Percentiles rank a stretch among this genome's conserved stretches.
These are phyloP conservation scores for Globisporangium cylindrosporum DNA, from an alignment of 352 stramenopile genomes.

Conservation along the genomic window DNA sequence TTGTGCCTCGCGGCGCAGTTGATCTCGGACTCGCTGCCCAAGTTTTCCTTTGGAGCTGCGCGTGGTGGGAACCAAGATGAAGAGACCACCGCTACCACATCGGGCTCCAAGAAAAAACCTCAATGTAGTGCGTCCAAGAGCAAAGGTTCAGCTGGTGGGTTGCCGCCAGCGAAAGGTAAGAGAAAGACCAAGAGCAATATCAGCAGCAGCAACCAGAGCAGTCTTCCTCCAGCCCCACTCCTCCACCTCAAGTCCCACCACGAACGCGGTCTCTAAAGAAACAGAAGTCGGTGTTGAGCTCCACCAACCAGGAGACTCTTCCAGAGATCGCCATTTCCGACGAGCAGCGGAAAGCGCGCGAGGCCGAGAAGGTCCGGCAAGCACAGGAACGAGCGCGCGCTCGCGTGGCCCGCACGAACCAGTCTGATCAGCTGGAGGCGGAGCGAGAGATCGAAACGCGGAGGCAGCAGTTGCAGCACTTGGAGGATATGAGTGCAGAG, in stretches of 20 bases:
- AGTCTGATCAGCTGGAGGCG: slow-evolving; percentile 32
- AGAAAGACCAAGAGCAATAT: not conserved
- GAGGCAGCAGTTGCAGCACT: slow-evolving; percentile 16
- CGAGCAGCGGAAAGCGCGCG: slow-evolving; percentile 30
- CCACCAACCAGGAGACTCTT: slow-evolving; percentile 18
- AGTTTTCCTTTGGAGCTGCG: not conserved
- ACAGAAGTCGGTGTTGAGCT: not conserved
- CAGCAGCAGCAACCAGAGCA: not conserved
- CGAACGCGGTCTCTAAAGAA: slow-evolving; percentile 4
- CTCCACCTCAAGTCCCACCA: not conserved
- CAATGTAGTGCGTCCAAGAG: not conserved
- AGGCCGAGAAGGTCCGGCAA: slow-evolving; percentile 45
- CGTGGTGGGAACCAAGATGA: not conserved
- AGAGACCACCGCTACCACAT: not conserved
- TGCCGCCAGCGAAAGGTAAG: not conserved
- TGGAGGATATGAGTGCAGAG: slow-evolving; percentile 28
- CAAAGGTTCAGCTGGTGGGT: not conserved
- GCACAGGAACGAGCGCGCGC: slow-evolving; percentile 58
- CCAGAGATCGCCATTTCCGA: slow-evolving; percentile 25
- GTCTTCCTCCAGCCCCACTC: not conserved
- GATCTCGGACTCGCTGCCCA: slow-evolving; percentile 13
- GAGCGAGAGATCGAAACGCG: slow-evolving; percentile 22
- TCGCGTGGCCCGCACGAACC: slow-evolving; percentile 39
- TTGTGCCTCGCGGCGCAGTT: slow-evolving; percentile 34
- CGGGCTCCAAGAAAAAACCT: not conserved